These are phyloP conservation scores for Dryas drummondii DNA, from an alignment of 306 rosid species.

Conservation along the genomic window DNA sequence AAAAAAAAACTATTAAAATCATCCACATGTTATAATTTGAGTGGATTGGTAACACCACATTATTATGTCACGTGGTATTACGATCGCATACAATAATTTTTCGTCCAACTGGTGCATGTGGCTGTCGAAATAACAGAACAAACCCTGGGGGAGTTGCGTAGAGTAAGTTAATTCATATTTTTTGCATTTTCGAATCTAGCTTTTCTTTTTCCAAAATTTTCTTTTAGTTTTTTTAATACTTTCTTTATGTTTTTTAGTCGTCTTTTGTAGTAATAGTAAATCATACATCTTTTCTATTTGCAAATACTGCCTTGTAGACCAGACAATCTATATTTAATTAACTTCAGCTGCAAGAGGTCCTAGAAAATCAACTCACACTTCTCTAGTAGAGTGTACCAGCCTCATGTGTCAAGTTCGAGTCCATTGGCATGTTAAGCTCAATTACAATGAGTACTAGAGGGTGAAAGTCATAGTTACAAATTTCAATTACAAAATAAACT, in stretches of 20 bases:
- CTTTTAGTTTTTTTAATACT: background rate
- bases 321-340: constrained; percentile 47
- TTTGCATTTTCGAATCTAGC: constrained; percentile 10
- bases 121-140: constrained; percentile 78
- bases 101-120: constrained; percentile 67
- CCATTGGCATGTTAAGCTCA: constrained; percentile 99
- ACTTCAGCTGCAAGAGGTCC: constrained; percentile 64
- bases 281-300: constrained; percentile 11
- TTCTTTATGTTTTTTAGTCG: background rate
- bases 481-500: constrained; percentile 96
- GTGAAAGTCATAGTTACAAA: constrained; percentile 88
- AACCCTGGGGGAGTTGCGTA: constrained; percentile 61
- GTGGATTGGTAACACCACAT: no score
- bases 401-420: constrained; percentile 95
- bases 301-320: constrained; percentile 45
- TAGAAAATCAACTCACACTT: constrained; percentile 48
- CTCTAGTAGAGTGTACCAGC: constrained; percentile 85
- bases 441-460: constrained; percentile 97
- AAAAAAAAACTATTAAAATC: no score
- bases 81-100: no score
- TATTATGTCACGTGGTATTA: no score
- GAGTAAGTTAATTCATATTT: constrained; percentile 49
- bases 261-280: background rate
- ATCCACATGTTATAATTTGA: no score
- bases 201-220: constrained; percentile 5